Conservation (phyloP, 2,329 filamentous ascomycete genomes). For the Arthrobotrys conoides region DNA sequence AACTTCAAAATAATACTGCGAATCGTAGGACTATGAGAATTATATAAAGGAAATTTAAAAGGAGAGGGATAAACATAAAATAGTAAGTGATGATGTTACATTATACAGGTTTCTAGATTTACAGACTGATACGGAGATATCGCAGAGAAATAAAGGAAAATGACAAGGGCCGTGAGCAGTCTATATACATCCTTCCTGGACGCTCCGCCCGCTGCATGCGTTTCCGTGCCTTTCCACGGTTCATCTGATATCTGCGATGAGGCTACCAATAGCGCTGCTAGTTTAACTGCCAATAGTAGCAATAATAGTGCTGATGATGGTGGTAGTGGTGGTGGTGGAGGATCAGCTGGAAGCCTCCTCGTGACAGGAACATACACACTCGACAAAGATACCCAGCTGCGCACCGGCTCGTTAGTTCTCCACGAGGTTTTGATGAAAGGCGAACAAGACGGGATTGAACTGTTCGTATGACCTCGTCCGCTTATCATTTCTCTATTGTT, state of each 20-base stretch:
- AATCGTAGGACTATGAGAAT: not conserved
- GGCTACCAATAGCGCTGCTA: constrained; percentile 8
- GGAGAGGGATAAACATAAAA: not conserved
- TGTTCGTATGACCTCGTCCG: constrained; percentile 50
- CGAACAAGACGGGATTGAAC: constrained; percentile 14
- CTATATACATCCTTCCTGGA: constrained; percentile 57
- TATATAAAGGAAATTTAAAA: not conserved
- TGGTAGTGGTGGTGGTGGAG: constrained; percentile 37
- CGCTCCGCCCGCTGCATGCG: constrained; percentile 56
- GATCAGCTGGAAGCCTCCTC: constrained; percentile 57
- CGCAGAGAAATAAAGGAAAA: not conserved
- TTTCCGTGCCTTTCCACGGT: constrained; percentile 56
- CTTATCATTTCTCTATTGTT: not conserved
- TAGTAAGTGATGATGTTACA: constrained; percentile 37
- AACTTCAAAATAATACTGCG: not conserved
- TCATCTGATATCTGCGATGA: constrained; percentile 15
- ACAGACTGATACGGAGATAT: constrained; percentile 6
- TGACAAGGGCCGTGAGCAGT: constrained; percentile 46
- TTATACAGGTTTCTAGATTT: constrained; percentile 38
- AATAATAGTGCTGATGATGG: constrained; percentile 2
- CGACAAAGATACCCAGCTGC: constrained; percentile 54
- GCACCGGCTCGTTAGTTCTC: constrained; percentile 49
- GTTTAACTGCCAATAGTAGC: not conserved
- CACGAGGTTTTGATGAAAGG: constrained; percentile 38
- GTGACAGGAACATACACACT: constrained; percentile 61